Evolutionary conservation across 129 eudicot species (phyloP).

Genomic region (Rutidosis leptorrhynchoides): DNA sequence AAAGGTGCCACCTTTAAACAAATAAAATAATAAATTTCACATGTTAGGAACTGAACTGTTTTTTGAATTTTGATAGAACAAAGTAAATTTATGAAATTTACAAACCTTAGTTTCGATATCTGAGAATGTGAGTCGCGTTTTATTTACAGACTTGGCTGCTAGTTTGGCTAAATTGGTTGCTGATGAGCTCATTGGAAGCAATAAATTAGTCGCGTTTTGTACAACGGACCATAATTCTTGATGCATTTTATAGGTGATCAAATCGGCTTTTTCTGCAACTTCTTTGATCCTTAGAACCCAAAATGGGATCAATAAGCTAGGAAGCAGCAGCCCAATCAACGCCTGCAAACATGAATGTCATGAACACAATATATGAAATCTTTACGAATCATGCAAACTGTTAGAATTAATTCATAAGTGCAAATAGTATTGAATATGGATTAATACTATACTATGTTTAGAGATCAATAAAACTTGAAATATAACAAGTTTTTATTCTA

Average conservation of each 20-base stretch:
- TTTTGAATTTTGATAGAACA: background rate
- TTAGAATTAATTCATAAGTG: background rate
- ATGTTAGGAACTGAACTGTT: background rate
- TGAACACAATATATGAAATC: background rate
- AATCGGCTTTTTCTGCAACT: constrained; percentile 35
- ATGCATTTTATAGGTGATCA: constrained; percentile 10
- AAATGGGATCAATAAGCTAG: constrained; percentile 34
- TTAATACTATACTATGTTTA: background rate
- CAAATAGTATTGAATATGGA: background rate
- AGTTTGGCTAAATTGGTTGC: constrained; percentile 37
- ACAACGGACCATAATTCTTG: constrained; percentile 34
- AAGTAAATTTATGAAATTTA: background rate
- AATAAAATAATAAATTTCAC: background rate
- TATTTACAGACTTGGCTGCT: constrained; percentile 20
- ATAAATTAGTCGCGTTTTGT: constrained; percentile 26
- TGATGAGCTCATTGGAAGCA: constrained; percentile 41
- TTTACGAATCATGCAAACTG: background rate
- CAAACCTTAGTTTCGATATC: constrained; percentile 36
- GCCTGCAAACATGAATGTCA: constrained; percentile 24
- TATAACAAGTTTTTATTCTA: background rate
- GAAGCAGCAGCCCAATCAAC: constrained; percentile 29
- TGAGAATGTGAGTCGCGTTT: constrained; percentile 26
- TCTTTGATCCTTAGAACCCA: constrained; percentile 26
- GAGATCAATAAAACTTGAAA: background rate
- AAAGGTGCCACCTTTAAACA: constrained; percentile 52